These are phyloP conservation scores for Hanseniaspora vineae DNA, from an alignment of 805 yeast genomes.

Conservation along the genomic window DNA sequence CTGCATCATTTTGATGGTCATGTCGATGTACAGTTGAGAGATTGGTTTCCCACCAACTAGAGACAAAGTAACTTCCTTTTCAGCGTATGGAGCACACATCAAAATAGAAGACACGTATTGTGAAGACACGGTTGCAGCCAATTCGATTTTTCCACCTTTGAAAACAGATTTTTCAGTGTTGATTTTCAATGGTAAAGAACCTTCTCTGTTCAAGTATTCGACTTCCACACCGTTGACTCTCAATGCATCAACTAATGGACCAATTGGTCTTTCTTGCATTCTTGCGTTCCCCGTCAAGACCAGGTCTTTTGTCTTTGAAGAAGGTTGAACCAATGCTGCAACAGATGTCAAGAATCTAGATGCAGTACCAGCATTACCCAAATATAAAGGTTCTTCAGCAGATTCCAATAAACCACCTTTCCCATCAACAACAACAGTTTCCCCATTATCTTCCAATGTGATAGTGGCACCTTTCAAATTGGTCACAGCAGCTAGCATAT, in stretches of 20 bases:
- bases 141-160: conserved; percentile 82
- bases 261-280: conserved; percentile 96
- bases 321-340: conserved; percentile 63
- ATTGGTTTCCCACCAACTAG: conserved; percentile 95
- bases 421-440: conserved; percentile 70
- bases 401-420: conserved; percentile 65
- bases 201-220: conserved; percentile 56
- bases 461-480: conserved; percentile 72
- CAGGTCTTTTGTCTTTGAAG: conserved; percentile 31
- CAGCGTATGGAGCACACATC: conserved; percentile 96
- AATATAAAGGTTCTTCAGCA: conserved; percentile 58
- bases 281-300: conserved; percentile 85
- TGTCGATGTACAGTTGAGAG: conserved; percentile 88
- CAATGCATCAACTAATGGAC: conserved; percentile 88
- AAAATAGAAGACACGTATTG: conserved; percentile 93
- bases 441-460: conserved; percentile 78
- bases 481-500: conserved; percentile 81
- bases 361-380: conserved; percentile 98
- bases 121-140: conserved; percentile 92
- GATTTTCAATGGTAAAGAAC: conserved; percentile 76
- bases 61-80: conserved; percentile 72
- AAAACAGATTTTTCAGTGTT: conserved; percentile 50
- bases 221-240: conserved; percentile 66
- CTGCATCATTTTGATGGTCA: conserved; percentile 94
- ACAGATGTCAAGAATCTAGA: conserved; percentile 88